These are phyloP conservation scores for Monilinia laxa DNA, from an alignment of 2,329 filamentous ascomycete species.

Conservation along the genomic window DNA sequence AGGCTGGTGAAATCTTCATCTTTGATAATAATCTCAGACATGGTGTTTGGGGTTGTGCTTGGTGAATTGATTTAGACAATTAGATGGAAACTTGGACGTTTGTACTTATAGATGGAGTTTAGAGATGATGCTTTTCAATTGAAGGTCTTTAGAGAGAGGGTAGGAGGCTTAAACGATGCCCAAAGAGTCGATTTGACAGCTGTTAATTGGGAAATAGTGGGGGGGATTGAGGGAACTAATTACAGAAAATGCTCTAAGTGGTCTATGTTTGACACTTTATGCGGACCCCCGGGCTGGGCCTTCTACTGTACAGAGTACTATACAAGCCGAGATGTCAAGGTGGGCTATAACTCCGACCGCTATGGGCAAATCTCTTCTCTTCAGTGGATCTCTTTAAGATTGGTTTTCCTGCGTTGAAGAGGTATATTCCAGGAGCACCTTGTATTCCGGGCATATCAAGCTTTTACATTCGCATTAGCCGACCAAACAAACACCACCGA, in stretches of 20 bases:
- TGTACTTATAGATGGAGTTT: not conserved
- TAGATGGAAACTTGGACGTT: not conserved
- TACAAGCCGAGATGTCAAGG: too few relatives aligned
- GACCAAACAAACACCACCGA: not conserved
- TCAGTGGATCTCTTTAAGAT: not conserved
- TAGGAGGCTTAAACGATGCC: not conserved
- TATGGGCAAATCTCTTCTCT: not conserved
- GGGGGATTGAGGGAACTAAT: not conserved
- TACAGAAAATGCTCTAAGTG: not conserved
- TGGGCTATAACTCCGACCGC: not conserved
- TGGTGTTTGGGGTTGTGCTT: slow-evolving; percentile 32
- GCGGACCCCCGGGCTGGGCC: not conserved
- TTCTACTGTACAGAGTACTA: too few relatives aligned
- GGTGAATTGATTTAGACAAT: not conserved
- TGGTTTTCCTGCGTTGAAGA: not conserved
- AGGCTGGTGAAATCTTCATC: slow-evolving; percentile 47
- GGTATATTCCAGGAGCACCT: not conserved
- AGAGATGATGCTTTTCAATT: not conserved
- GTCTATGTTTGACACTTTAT: not conserved
- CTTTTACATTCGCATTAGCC: not conserved
- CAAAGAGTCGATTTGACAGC: not conserved
- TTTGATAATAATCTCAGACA: slow-evolving; percentile 49
- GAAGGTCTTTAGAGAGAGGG: not conserved
- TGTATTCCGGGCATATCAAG: not conserved
- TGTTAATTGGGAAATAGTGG: not conserved